Evolutionary conservation across 139 green algal genomes (phyloP).

Genomic region (Coelastrella sp.): DNA sequence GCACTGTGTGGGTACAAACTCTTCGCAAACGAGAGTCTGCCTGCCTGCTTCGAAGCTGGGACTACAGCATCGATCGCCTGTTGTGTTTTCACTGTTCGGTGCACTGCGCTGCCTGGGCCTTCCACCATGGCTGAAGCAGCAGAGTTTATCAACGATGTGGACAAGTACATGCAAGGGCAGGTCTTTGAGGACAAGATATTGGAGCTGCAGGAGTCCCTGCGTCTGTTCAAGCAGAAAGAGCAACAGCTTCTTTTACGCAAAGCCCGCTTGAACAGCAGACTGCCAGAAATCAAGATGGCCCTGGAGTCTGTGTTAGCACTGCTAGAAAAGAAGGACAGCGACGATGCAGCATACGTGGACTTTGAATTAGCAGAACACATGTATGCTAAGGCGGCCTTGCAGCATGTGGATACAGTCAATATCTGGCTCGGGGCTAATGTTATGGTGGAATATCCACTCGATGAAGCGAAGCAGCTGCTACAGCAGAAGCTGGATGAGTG

Average conservation of each 20-base stretch:
- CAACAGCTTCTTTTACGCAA: slow-evolving; percentile 52
- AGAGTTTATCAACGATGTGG: slow-evolving; percentile 70
- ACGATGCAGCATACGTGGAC: slow-evolving; percentile 46
- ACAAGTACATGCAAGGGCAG: slow-evolving; percentile 49
- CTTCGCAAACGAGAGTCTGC: too few species aligned
- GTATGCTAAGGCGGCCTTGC: slow-evolving; percentile 63
- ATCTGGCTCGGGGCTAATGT: slow-evolving; percentile 84
- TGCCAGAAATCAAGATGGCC: slow-evolving; percentile 58
- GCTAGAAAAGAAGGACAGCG: slow-evolving; percentile 45
- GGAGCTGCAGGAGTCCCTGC: slow-evolving; percentile 51
- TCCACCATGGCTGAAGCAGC: background rate
- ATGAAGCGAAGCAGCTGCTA: slow-evolving; percentile 70
- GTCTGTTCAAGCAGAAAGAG: slow-evolving; percentile 53
- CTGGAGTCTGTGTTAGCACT: slow-evolving; percentile 60
- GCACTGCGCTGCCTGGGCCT: background rate
- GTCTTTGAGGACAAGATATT: slow-evolving; percentile 48
- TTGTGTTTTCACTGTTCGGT: background rate
- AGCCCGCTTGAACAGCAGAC: slow-evolving; percentile 42
- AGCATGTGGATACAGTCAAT: slow-evolving; percentile 63
- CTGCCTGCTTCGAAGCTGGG: too few species aligned
- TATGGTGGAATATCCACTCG: slow-evolving; percentile 82
- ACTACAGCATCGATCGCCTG: background rate
- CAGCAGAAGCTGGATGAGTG: slow-evolving; percentile 53
- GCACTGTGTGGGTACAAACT: background rate
- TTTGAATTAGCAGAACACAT: slow-evolving; percentile 75